phyloP scores from a whole-genome alignment of 2,329 filamentous ascomycete species.

The Aphanoascus verrucosus region DNA sequence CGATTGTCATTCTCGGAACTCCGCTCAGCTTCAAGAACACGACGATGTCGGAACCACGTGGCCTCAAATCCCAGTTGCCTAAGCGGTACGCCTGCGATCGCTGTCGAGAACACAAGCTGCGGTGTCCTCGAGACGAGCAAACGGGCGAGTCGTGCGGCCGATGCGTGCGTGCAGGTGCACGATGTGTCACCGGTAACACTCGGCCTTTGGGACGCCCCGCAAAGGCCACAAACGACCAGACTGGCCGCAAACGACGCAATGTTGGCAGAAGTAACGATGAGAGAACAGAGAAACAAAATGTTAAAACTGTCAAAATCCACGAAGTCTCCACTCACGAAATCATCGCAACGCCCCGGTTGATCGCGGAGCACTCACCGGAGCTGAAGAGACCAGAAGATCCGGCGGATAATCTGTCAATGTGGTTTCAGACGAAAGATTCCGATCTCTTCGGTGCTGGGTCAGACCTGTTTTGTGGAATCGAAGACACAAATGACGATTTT shows the following conservation, averaged over 20 bases:
- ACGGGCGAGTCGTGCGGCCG: constrained; percentile 1
- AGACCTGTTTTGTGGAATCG: background rate
- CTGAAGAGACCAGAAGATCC: background rate
- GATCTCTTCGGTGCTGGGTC: background rate
- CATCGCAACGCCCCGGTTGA: background rate
- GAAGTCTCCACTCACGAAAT: background rate
- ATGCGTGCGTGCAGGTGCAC: constrained; percentile 1
- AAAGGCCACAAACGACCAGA: background rate
- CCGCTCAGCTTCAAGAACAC: background rate
- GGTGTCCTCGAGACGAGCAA: background rate
- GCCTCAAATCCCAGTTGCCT: background rate
- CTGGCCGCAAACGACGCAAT: background rate
- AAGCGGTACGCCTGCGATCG: constrained; percentile 3
- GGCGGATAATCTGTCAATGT: background rate
- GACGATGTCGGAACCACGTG: background rate
- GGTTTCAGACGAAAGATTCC: background rate
- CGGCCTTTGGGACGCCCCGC: background rate
- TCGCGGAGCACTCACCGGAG: too few relatives aligned
- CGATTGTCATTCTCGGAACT: background rate
- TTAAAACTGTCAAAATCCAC: background rate
- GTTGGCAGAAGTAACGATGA: background rate
- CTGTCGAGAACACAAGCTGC: constrained; percentile 2
- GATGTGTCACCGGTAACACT: background rate
- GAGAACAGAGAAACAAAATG: background rate
- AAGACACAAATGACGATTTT: background rate